Evolutionary conservation across 164 flowering plant genomes (phyloP).

Genomic region (Sedum album): DNA sequence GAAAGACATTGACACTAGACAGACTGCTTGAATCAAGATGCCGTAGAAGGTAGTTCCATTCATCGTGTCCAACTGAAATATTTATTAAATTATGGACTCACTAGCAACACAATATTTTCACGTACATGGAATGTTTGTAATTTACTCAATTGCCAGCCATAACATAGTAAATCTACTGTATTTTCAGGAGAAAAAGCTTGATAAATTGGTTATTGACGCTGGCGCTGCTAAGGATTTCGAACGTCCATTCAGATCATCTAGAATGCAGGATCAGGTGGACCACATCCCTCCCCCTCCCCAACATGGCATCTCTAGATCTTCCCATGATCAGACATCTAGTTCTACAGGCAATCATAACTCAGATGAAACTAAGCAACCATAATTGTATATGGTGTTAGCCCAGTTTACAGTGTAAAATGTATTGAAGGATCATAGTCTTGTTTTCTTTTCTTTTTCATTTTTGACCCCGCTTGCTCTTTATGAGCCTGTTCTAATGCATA

Average conservation of each 20-base stretch:
- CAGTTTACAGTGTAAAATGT: neutral
- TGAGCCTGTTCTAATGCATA: too few species aligned
- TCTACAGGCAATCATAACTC: constrained; percentile 22
- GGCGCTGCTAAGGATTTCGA: constrained; percentile 62
- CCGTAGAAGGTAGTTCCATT: neutral
- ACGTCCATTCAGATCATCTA: constrained; percentile 55
- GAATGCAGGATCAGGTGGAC: constrained; percentile 25
- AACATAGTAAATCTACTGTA: neutral
- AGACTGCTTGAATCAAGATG: neutral
- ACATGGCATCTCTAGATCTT: neutral
- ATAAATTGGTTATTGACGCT: constrained; percentile 55
- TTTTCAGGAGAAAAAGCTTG: constrained; percentile 71
- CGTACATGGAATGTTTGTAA: neutral
- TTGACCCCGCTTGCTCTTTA: too few species aligned
- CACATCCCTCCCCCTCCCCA: constrained; percentile 19
- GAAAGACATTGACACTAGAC: neutral
- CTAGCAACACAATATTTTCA: too few species aligned
- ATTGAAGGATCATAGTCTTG: too few species aligned
- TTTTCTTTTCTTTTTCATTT: too few species aligned
- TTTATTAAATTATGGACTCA: neutral
- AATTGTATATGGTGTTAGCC: neutral
- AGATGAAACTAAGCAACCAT: constrained; percentile 39
- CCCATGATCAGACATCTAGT: constrained; percentile 16
- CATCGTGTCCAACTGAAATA: neutral
- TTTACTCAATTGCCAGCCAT: neutral